Percentiles rank a stretch among this genome's conserved stretches.
These are phyloP conservation scores for Deinandra increscens DNA, from an alignment of 129 eudicot species.

Conservation along the genomic window DNA sequence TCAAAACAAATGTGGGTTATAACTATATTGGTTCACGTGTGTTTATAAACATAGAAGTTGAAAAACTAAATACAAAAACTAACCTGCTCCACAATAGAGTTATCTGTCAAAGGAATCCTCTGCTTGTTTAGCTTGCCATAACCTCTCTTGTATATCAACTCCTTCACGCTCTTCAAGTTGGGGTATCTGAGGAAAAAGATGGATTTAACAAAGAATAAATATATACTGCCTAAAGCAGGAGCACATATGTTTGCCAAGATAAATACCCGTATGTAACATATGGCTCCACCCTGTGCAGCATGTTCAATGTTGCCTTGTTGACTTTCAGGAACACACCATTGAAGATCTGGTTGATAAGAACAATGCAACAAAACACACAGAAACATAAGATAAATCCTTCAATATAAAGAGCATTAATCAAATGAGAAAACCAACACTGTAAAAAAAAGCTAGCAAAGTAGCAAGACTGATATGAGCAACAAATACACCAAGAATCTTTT, in stretches of 20 bases:
- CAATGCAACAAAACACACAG: background rate
- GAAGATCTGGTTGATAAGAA: constrained; percentile 47
- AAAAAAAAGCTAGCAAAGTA: too few relatives aligned
- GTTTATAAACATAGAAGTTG: background rate
- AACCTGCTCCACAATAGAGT: constrained; percentile 71
- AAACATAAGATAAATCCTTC: background rate
- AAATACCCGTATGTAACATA: constrained; percentile 82
- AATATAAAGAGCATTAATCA: background rate
- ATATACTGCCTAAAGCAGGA: background rate
- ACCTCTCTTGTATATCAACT: constrained; percentile 82
- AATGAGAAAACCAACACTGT: background rate
- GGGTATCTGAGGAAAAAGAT: constrained; percentile 51
- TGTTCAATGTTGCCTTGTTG: constrained; percentile 82
- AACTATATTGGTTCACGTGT: background rate
- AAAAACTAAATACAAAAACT: background rate
- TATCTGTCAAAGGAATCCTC: constrained; percentile 76
- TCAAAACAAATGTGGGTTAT: background rate
- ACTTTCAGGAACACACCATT: constrained; percentile 80
- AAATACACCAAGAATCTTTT: background rate
- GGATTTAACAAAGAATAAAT: background rate
- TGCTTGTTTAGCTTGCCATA: constrained; percentile 81
- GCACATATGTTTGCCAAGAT: background rate
- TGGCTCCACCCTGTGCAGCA: constrained; percentile 95
- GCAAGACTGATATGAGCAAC: background rate
- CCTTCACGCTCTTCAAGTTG: constrained; percentile 73